phyloP scores from a whole-genome alignment of 1,139 yeast genomes.

The Scheffersomyces lignicola region DNA sequence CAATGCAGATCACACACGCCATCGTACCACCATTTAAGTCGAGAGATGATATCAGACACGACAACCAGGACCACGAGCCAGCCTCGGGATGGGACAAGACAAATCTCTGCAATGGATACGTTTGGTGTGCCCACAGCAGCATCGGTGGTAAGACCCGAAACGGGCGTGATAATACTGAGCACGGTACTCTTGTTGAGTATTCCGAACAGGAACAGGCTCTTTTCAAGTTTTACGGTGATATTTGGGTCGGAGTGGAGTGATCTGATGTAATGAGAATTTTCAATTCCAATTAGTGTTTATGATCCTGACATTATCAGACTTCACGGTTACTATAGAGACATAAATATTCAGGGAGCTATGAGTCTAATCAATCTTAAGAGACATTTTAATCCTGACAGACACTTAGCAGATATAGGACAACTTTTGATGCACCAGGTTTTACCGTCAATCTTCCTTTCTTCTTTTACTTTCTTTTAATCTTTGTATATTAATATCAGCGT shows the following conservation, averaged over 20 bases:
- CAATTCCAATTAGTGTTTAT: no score
- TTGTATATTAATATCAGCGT: no score
- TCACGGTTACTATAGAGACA: no score
- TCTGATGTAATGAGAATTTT: neutral
- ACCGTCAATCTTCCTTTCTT: no score
- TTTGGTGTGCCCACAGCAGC: conserved; percentile 43
- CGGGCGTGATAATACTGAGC: conserved; percentile 24
- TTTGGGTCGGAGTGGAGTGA: conserved; percentile 26
- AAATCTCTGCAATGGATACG: conserved; percentile 31
- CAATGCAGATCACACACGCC: conserved; percentile 25
- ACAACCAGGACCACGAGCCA: conserved; percentile 29
- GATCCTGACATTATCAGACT: no score
- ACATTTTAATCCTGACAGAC: no score
- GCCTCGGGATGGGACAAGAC: conserved; percentile 28
- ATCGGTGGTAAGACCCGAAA: conserved; percentile 31
- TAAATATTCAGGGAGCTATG: no score
- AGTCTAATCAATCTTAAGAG: no score
- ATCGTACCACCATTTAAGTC: conserved; percentile 32
- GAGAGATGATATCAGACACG: conserved; percentile 22
- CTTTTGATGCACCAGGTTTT: no score
- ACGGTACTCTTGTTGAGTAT: conserved; percentile 24
- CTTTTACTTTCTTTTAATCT: no score
- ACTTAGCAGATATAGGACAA: no score
- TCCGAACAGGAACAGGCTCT: conserved; percentile 18
- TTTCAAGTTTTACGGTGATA: conserved; percentile 27